Base-by-base conservation (phyloP, 257 asterid genomes). In the Oldenlandia corymbosa region DNA sequence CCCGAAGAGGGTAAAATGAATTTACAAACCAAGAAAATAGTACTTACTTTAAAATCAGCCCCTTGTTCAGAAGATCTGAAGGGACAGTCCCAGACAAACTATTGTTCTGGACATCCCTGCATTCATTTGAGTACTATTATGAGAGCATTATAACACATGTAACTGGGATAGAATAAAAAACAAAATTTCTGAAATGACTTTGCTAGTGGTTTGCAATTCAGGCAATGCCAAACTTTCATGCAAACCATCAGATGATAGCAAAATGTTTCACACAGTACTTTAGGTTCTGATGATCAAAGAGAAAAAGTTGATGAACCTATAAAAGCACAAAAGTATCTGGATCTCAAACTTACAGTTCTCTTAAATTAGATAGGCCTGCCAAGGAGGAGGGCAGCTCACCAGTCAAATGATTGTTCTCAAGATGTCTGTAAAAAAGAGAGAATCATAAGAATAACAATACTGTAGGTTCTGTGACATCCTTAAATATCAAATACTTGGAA, bases 41-140 rank as follows among this genome's bases (percentile, higher is more conserved):
- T 54, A 90, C 99, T 72, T 81, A 93, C 99, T 87, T 93, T 42
- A 87, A 78, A 69, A 66, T 65, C 62, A 87, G 75, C 68, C 76
- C 79, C 75, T 84, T 93, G 37, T 75, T 69, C 26, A 80, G 81
- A 77, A 93, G 95, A 60, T 75, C 70, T 18, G 96, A 76, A 5
- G 99, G 86, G 62, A 93, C 76, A 58, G 62, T 67, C 78, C 97
- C 99, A 0, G 85, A 73, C 59, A 93, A 80, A 83, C 51, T 57
- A 76, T 93, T 93, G 81, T 85, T 80, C 75, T 93, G 97, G 73
- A 90, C 75, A 57, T 82, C 82, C 90, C 99, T 93, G 92, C 79
- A 76, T 64, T n/a, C 58, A 70, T 60, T n/a, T 45, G 62, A 45
- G 52, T 50, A 60, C 58, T 61, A 69, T 12, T 65, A 23, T 39